Evolutionary conservation across 306 rosid species (phyloP).

Genomic region (Prunus mira): DNA sequence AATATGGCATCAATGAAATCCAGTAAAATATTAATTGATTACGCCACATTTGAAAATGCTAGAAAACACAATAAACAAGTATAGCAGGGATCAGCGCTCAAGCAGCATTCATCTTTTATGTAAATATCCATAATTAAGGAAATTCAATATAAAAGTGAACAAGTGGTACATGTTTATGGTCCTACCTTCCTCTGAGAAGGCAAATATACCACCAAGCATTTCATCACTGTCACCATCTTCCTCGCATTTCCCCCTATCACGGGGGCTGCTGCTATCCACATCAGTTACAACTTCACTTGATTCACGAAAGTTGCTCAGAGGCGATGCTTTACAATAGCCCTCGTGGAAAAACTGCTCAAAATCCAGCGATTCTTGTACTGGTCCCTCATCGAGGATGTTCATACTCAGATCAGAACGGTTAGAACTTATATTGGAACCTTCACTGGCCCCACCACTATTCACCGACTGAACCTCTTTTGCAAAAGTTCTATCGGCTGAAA

Average conservation of each 20-base stretch:
- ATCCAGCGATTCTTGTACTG: constrained; percentile 58
- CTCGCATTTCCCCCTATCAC: constrained; percentile 71
- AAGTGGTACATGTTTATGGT: constrained; percentile 5
- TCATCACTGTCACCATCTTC: constrained; percentile 70
- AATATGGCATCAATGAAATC: neutral
- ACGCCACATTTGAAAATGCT: constrained; percentile 1
- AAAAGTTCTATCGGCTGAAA: constrained; percentile 42
- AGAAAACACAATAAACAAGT: neutral
- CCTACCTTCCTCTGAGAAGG: constrained; percentile 89
- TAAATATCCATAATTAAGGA: constrained; percentile 9
- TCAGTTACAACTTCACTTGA: constrained; percentile 57
- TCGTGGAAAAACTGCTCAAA: constrained; percentile 67
- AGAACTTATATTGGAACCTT: constrained; percentile 55
- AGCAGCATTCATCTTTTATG: neutral
- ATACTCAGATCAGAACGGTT: constrained; percentile 57
- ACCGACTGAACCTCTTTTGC: constrained; percentile 43
- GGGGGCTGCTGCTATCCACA: constrained; percentile 63
- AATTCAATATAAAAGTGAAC: constrained; percentile 4
- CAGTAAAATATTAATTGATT: neutral
- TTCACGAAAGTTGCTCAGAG: constrained; percentile 39
- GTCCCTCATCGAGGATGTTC: constrained; percentile 58
- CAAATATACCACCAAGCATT: constrained; percentile 82
- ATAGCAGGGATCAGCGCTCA: neutral
- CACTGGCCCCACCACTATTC: constrained; percentile 40
- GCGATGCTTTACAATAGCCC: constrained; percentile 70